Percentiles rank a stretch among this genome's conserved stretches.
Evolutionary conservation across 2,329 filamentous ascomycete species (phyloP).

Genomic region (Penicillium sp.): DNA sequence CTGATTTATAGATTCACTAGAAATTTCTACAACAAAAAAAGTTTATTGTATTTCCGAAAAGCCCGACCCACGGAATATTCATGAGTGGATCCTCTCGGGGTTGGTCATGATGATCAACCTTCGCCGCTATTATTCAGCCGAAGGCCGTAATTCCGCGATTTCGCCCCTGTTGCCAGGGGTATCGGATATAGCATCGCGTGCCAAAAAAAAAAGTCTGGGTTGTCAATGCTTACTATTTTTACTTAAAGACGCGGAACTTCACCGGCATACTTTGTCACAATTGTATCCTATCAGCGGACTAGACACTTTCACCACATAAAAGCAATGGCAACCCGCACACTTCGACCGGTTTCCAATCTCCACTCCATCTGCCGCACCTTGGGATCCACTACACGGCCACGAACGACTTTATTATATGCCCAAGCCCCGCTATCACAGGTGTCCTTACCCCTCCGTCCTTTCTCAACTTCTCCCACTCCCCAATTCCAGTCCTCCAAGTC

Average conservation of each 20-base stretch:
- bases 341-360: conserved; percentile 18
- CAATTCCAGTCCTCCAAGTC: not conserved
- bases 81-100: no score
- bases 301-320: not conserved
- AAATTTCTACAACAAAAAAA: no score
- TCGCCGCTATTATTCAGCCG: not conserved
- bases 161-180: not conserved
- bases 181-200: not conserved
- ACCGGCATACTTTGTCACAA: not conserved
- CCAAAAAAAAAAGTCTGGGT: not conserved
- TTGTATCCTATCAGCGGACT: not conserved
- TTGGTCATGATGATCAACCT: not conserved
- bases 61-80: not conserved
- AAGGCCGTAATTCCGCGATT: conserved; percentile 1
- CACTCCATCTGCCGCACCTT: conserved; percentile 9
- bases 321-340: conserved; percentile 13
- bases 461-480: conserved; percentile 11
- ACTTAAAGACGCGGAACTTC: not conserved
- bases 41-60: not conserved
- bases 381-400: conserved; percentile 8
- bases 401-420: not conserved
- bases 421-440: conserved; percentile 18
- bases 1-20: no score
- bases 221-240: not conserved
- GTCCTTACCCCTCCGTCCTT: conserved; percentile 31